Evolutionary conservation across 2,329 filamentous ascomycete genomes (phyloP).

Genomic region (Albophoma yamanashiensis): DNA sequence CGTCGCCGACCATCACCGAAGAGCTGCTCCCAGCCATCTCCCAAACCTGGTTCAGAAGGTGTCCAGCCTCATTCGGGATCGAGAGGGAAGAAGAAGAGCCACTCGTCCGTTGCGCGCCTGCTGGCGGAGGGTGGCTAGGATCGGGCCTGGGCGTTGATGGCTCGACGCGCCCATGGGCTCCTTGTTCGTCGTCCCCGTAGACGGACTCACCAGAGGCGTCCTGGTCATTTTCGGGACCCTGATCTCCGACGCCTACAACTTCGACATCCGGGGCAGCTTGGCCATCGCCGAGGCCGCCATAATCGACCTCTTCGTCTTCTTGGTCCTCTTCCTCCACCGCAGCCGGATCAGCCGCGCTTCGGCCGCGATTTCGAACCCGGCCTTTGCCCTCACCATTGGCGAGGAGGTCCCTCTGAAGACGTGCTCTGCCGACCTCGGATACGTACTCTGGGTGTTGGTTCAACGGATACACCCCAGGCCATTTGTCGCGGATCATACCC

Average conservation of each 20-base stretch:
- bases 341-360: not conserved
- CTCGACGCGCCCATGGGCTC: not conserved
- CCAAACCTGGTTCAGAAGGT: not conserved
- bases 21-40: not conserved
- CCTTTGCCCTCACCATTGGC: not conserved
- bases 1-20: not conserved
- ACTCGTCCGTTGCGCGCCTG: not conserved
- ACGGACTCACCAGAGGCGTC: constrained; percentile 5
- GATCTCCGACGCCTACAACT: not conserved
- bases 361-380: not conserved
- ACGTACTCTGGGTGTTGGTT: not conserved
- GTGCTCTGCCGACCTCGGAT: not conserved
- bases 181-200: not conserved
- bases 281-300: constrained; percentile 10
- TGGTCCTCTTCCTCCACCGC: not conserved
- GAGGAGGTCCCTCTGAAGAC: not conserved
- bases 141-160: not conserved
- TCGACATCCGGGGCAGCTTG: constrained; percentile 2
- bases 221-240: constrained; percentile 1
- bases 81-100: not conserved
- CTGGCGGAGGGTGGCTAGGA: not conserved
- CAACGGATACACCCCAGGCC: not conserved
- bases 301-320: not conserved
- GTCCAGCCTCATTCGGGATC: not conserved
- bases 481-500: not conserved